Conservation (phyloP, 2,329 filamentous ascomycete species). For the Fusarium bulbicola region DNA sequence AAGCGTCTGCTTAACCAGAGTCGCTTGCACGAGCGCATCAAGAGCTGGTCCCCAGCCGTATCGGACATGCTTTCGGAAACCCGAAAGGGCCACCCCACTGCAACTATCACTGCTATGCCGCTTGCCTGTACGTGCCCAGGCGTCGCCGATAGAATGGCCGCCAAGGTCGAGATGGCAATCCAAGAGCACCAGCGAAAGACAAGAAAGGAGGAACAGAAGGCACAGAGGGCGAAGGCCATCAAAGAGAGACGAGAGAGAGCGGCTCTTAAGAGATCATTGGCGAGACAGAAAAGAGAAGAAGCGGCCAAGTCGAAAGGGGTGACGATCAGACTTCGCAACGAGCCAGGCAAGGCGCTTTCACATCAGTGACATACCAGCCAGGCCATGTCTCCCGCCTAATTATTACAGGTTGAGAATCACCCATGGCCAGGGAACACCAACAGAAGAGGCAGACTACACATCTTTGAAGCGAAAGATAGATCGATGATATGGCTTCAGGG, state of each 20-base stretch:
- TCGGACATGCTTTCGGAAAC: neutral
- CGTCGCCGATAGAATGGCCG: neutral
- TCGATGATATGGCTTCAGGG: neutral
- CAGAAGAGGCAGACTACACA: neutral
- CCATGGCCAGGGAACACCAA: neutral
- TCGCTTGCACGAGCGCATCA: neutral
- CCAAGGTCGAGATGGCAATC: neutral
- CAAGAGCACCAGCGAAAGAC: neutral
- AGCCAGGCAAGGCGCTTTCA: neutral
- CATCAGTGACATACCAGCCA: neutral
- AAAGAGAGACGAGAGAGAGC: neutral
- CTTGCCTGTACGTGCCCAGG: neutral
- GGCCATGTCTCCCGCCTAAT: neutral
- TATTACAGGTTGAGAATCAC: fast-evolving
- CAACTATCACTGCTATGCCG: neutral
- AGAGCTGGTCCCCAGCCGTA: neutral
- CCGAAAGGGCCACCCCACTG: neutral
- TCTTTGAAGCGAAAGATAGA: neutral
- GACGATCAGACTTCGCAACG: neutral
- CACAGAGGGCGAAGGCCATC: neutral
- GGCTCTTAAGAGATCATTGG: neutral
- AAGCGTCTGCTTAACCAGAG: neutral
- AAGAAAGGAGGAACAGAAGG: neutral
- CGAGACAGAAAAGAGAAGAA: neutral
- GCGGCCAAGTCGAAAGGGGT: neutral